These are phyloP conservation scores for Aspergillus intermedius DNA, from an alignment of 2,329 filamentous ascomycete genomes.

Conservation along the genomic window DNA sequence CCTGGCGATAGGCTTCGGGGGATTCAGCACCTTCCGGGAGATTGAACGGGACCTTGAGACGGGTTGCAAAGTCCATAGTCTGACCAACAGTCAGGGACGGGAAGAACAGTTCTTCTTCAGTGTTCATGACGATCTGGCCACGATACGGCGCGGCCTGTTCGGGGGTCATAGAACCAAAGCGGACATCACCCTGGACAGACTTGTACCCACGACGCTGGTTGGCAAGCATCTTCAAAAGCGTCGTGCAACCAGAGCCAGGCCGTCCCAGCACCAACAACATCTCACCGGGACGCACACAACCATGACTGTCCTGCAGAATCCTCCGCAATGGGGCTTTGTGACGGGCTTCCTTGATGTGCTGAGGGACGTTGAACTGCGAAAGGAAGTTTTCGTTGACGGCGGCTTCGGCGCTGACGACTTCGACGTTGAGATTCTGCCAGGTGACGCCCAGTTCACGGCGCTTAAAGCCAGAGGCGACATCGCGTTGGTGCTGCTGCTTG, in stretches of 20 bases:
- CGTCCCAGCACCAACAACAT: slow-evolving; percentile 65
- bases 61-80: slow-evolving; percentile 51
- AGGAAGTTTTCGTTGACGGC: slow-evolving; percentile 60
- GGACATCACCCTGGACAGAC: slow-evolving; percentile 53
- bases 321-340: slow-evolving; percentile 55
- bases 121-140: slow-evolving; percentile 53
- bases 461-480: slow-evolving; percentile 43
- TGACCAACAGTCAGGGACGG: slow-evolving; percentile 46
- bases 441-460: slow-evolving; percentile 55
- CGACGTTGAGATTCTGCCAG: slow-evolving; percentile 59
- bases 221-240: slow-evolving; percentile 61
- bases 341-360: slow-evolving; percentile 48
- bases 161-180: slow-evolving; percentile 45
- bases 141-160: slow-evolving; percentile 44
- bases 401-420: slow-evolving; percentile 55
- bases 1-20: slow-evolving; percentile 41
- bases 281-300: slow-evolving; percentile 65
- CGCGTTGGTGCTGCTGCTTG: slow-evolving; percentile 38
- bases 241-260: slow-evolving; percentile 64
- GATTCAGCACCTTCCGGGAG: slow-evolving; percentile 41
- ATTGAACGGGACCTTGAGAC: slow-evolving; percentile 50
- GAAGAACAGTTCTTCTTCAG: slow-evolving; percentile 49
- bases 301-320: slow-evolving; percentile 59
- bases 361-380: slow-evolving; percentile 52
- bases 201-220: slow-evolving; percentile 58